Evolutionary conservation across 495 filamentous ascomycete genomes (phyloP).

Genomic region (Hypoxylon trugodes): DNA sequence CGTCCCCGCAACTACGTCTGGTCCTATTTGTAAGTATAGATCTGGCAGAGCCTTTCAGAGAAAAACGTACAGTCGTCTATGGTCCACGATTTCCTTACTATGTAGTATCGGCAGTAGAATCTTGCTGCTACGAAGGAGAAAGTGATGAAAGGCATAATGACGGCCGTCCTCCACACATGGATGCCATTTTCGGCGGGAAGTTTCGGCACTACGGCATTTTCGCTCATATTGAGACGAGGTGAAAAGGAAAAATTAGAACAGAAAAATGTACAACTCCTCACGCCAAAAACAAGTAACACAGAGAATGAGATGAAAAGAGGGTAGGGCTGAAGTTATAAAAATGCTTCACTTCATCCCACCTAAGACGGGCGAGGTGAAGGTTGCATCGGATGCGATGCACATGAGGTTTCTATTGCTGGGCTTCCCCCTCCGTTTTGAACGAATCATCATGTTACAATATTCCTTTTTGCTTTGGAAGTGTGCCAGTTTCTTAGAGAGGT

Average conservation of each 20-base stretch:
- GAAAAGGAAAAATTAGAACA: conserved; percentile 6
- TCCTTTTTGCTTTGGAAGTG: conserved; percentile 24
- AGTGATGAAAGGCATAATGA: conserved; percentile 44
- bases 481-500: conserved; percentile 18
- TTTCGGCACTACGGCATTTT: conserved; percentile 28
- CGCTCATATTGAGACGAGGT: conserved; percentile 28
- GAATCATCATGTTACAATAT: conserved; percentile 1
- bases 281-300: not conserved
- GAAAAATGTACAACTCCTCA: not conserved
- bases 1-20: conserved; percentile 41
- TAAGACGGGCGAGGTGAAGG: conserved; percentile 2
- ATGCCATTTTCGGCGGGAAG: conserved; percentile 45
- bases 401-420: conserved; percentile 10
- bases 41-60: not conserved
- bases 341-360: not conserved
- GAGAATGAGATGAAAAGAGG: not conserved
- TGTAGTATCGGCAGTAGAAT: conserved; percentile 40
- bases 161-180: conserved; percentile 43
- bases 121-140: conserved; percentile 42
- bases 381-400: conserved; percentile 11
- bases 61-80: conserved; percentile 42
- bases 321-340: not conserved
- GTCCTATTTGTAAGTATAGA: conserved; percentile 12
- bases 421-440: conserved; percentile 8
- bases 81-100: conserved; percentile 29